These are phyloP conservation scores for Hemileccinum impolitum DNA, from an alignment of 768 basidiomycete species.

Conservation along the genomic window DNA sequence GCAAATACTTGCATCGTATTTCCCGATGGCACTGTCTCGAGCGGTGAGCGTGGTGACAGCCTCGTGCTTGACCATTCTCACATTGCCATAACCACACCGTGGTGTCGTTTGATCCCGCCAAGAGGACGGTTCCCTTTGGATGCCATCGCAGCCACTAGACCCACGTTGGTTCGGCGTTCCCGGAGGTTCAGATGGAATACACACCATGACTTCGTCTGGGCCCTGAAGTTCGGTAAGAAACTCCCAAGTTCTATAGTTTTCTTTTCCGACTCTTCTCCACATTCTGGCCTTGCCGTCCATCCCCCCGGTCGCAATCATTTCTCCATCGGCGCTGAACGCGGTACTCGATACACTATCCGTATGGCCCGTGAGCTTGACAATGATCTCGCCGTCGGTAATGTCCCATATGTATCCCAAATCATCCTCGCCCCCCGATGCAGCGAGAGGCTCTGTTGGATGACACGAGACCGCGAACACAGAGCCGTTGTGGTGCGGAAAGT, in stretches of 20 bases:
- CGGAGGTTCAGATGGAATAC: slow-evolving; percentile 24
- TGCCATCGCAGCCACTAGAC: slow-evolving; percentile 92
- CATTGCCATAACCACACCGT: slow-evolving; percentile 98
- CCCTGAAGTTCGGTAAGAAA: slow-evolving; percentile 92
- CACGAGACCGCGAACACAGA: slow-evolving; percentile 84
- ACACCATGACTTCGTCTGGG: slow-evolving; percentile 92
- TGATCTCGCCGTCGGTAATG: slow-evolving; percentile 71
- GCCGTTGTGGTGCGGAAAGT: slow-evolving; percentile 61
- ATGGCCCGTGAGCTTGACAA: slow-evolving; percentile 88
- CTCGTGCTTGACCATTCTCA: slow-evolving; percentile 37
- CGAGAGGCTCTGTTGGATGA: slow-evolving; percentile 79
- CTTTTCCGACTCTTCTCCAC: slow-evolving; percentile 82
- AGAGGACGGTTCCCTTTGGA: slow-evolving; percentile 83
- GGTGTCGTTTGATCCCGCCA: slow-evolving; percentile 90
- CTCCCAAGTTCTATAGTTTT: slow-evolving; percentile 82
- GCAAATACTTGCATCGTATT: slow-evolving; percentile 95
- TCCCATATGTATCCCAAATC: slow-evolving; percentile 95
- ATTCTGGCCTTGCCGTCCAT: slow-evolving; percentile 96
- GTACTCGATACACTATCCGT: slow-evolving; percentile 82
- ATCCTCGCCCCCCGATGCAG: slow-evolving; percentile 92
- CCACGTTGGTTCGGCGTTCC: slow-evolving; percentile 4
- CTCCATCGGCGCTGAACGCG: slow-evolving; percentile 84
- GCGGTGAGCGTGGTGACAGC: background rate
- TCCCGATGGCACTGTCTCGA: slow-evolving; percentile 78
- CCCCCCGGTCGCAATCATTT: slow-evolving; percentile 92